Base-by-base conservation (phyloP, 768 basidiomycete genomes). In the Russula olivacea region DNA sequence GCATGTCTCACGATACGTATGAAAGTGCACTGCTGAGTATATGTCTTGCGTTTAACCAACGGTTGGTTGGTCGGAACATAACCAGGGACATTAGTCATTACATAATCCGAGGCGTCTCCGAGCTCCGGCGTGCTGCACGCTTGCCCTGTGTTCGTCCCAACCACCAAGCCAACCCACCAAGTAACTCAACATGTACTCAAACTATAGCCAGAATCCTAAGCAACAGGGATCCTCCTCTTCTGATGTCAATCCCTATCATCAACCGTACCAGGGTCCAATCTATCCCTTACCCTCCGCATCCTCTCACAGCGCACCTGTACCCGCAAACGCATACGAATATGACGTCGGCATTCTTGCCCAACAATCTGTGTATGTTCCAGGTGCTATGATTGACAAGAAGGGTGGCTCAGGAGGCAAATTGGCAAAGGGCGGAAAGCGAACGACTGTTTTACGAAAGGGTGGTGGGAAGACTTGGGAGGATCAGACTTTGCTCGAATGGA, bases 381-480 rank as follows among this genome's bases (percentile, higher is more conserved):
- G 92, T 9, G 92, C 92, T 21, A 89, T 89, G 83, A 88, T 90
- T 51, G 91, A 93, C 71, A 91, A 91, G 71, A 84, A 88, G 52
- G 89, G 91, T 34, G 89, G 91, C 12, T 83, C 91, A 3, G 90
- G 90, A 52, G 90, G 91, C 3, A 91, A 91, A 73, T 77, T 92
- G 51, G 88, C 88, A 0, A 93, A 93, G 73, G 92, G 92, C 54
- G 90, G 91, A 47, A 97, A 98, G 76, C 79, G 96, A 64, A 88
- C 86, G 53, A 99, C 97, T 3, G 97, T 99, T 11, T 75, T 99
- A 53, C 81, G 97, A 57, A 98, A 98, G 75, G 96, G 95, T 6
- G 96, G 83, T 58, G 97, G 97, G 38, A 95, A 93, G 77, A 87
- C 91, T 25, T 99, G 97, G 97, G 97, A 99, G 74, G 97, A 99